Evolutionary conservation across 2,329 filamentous ascomycete species (phyloP), one percentile per base, ranked within the genome.

Genomic region (Aspergillus fischeri): DNA sequence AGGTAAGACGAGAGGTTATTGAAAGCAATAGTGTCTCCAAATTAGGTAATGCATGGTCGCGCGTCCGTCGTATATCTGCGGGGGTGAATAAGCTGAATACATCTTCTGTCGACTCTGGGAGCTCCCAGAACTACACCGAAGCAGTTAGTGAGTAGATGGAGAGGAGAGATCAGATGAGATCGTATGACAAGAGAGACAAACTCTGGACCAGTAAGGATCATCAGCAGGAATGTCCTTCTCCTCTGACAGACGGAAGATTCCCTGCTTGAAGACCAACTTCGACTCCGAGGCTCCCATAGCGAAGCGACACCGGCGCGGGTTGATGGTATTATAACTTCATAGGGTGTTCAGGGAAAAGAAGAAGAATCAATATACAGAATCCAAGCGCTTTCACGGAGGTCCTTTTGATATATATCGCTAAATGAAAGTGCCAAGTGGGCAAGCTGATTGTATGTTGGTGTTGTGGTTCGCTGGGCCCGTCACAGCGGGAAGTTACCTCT

Each of bases 231-330:
- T 97, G 73, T 90, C 83, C 64, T 87, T 86, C 74, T 96, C 89
- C 74, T 96, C 92, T n/a, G 92, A 94, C 58, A 99, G 86, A 72
- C 90, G 87, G 80, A 97, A 97, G 79, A 97, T 96, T 77, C 92
- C 93, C 78, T 96, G 91, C 79, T 97, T 97, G 84, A 99, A 97
- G 72, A 93, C 91, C 72, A 97, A 87, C 83, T 97, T 97, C 70
- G 93, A 97, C 80, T 97, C 93, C 78, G 93, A 97, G 73, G 93
- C 93, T 77, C 94, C 94, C 94, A 99, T 99, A 56, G 69, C 72
- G 64, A 68, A 65, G 60, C 64, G 44, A 47, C 60, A 63, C 58
- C 55, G 58, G 54, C 61, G 62, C 59, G 57, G 56, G 62, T 72
- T 62, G 70, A 59, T 56, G 59, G 53, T 52, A 47, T 57, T 51